A percentile compares a stretch with the other conserved stretches of the same genome.
phyloP scores from a whole-genome alignment of 345 rosid genomes.

The Pelargonium nanum region DNA sequence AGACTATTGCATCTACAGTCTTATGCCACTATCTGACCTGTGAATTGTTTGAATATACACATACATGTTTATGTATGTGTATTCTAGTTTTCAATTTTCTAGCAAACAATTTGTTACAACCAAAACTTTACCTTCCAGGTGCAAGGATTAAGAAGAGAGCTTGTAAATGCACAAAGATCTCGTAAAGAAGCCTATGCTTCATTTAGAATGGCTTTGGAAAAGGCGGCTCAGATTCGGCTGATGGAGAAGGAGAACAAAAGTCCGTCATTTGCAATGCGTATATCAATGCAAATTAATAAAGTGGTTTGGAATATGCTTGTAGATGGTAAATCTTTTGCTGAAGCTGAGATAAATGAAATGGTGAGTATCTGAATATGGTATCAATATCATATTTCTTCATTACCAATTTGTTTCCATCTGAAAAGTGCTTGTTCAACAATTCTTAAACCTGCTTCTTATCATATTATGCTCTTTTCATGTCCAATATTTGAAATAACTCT shows the following conservation, averaged over 20 bases:
- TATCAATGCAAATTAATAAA: slow-evolving; percentile 74
- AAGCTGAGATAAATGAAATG: slow-evolving; percentile 98
- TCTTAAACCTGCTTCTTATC: too few relatives aligned
- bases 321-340: slow-evolving; percentile 97
- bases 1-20: not conserved
- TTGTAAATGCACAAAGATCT: slow-evolving; percentile 53
- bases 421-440: too few relatives aligned
- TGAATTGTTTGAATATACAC: not conserved
- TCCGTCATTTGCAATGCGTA: slow-evolving; percentile 96
- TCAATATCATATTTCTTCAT: not conserved
- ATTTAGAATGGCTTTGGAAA: slow-evolving; percentile 70
- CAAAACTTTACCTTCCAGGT: slow-evolving; percentile 33
- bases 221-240: slow-evolving; percentile 79
- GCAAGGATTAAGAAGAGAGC: slow-evolving; percentile 73
- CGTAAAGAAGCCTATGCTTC: slow-evolving; percentile 74
- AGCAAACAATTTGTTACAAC: not conserved
- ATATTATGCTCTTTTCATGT: too few relatives aligned
- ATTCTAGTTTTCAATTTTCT: too few relatives aligned
- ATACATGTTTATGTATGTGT: not conserved
- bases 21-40: not conserved
- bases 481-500: too few relatives aligned
- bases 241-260: slow-evolving; percentile 98
- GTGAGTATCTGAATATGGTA: slow-evolving; percentile 27
- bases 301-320: slow-evolving; percentile 97
- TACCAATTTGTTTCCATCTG: not conserved